Percentiles rank a stretch among this genome's conserved stretches.
Conservation (phyloP, 2,329 filamentous ascomycete species). For the Cercospora sesami region DNA sequence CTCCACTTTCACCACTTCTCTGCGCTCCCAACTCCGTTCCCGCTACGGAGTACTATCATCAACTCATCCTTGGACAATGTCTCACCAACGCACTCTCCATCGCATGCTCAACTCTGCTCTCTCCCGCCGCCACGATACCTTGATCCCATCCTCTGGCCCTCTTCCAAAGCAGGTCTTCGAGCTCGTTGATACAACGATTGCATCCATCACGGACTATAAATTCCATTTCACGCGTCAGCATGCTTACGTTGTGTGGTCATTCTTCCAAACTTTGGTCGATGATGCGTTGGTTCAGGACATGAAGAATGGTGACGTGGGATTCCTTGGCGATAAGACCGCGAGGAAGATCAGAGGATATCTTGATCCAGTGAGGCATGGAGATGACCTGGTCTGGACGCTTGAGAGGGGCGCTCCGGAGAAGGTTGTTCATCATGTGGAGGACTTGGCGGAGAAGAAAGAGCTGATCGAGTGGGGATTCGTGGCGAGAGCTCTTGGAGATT, state of each 20-base stretch:
- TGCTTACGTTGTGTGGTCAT: conserved; percentile 35
- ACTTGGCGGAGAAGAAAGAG: conserved; percentile 11
- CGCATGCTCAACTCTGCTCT: conserved; percentile 40
- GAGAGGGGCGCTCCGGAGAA: conserved; percentile 8
- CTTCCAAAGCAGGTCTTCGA: conserved; percentile 27
- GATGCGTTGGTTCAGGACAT: conserved; percentile 27
- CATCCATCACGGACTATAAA: conserved; percentile 24
- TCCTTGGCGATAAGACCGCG: conserved; percentile 35
- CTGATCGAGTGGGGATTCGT: conserved; percentile 26
- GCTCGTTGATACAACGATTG: conserved; percentile 22
- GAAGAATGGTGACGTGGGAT: conserved; percentile 33
- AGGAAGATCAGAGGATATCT: conserved; percentile 29
- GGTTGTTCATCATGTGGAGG: conserved; percentile 13
- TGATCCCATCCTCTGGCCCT: conserved; percentile 33
- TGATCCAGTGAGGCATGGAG: conserved; percentile 24
- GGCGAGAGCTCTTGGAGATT: conserved; percentile 28
- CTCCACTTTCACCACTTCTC: conserved; percentile 21
- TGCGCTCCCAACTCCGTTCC: conserved; percentile 34
- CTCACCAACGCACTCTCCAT: conserved; percentile 41
- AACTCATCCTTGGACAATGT: conserved; percentile 38
- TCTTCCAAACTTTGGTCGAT: conserved; percentile 36
- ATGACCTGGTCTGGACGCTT: conserved; percentile 21
- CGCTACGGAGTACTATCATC: conserved; percentile 40
- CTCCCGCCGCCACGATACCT: conserved; percentile 29
- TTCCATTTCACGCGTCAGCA: conserved; percentile 32